phyloP scores from a whole-genome alignment of 495 filamentous ascomycete genomes.

The Penicillium fimorum region DNA sequence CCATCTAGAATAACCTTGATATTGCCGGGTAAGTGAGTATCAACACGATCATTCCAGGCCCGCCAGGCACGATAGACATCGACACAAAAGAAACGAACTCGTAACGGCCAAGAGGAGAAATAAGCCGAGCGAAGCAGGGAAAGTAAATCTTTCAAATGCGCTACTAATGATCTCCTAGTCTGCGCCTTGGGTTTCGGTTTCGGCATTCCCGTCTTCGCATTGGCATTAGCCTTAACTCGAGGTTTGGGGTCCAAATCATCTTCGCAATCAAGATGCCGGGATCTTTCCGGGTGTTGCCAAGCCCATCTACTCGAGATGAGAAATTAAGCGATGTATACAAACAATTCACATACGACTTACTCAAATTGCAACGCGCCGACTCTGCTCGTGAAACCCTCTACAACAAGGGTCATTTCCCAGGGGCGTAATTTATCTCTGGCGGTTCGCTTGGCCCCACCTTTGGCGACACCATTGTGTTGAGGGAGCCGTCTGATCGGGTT shows the following conservation, averaged over 20 bases:
- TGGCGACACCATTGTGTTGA: conserved; percentile 82
- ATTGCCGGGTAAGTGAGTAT: conserved; percentile 45
- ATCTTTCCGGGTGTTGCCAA: conserved; percentile 77
- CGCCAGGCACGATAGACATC: conserved; percentile 71
- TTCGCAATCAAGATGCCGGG: conserved; percentile 61
- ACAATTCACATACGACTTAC: conserved; percentile 51
- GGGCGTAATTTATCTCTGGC: conserved; percentile 64
- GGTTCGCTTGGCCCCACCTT: conserved; percentile 79
- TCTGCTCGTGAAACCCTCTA: conserved; percentile 83
- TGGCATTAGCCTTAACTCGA: conserved; percentile 6
- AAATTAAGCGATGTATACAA: conserved; percentile 9
- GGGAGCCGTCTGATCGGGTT: conserved; percentile 75
- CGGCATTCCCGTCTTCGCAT: conserved; percentile 21
- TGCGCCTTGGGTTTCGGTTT: conserved; percentile 41
- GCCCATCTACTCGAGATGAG: conserved; percentile 67
- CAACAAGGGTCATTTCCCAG: conserved; percentile 90
- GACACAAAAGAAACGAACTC: conserved; percentile 71
- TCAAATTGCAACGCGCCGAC: conserved; percentile 93
- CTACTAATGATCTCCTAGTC: conserved; percentile 55
- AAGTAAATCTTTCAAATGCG: conserved; percentile 72
- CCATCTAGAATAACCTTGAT: conserved; percentile 58
- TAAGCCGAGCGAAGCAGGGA: conserved; percentile 72
- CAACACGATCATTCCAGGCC: conserved; percentile 51
- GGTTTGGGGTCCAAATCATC: conserved; percentile 49
- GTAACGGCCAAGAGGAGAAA: conserved; percentile 79